Conservation (phyloP, 345 rosid genomes). For the Barbarea vulgaris region DNA sequence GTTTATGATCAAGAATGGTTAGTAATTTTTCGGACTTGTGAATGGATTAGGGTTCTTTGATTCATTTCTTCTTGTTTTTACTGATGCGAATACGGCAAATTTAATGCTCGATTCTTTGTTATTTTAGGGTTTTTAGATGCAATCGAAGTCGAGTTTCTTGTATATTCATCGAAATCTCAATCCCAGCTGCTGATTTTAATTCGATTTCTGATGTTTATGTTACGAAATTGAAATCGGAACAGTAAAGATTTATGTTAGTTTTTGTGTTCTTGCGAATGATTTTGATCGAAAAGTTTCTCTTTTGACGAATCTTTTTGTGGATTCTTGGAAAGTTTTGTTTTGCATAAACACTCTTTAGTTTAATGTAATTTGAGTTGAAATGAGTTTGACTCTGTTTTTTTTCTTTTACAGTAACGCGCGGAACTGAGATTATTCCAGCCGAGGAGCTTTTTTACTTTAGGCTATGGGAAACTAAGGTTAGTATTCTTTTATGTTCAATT, state of each 20-base stretch:
- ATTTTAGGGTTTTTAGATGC: not conserved
- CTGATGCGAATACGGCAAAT: not conserved
- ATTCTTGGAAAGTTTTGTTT: not conserved
- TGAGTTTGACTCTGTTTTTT: not conserved
- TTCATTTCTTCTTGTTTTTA: not conserved
- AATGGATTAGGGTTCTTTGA: not conserved
- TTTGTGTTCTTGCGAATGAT: not conserved
- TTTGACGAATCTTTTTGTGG: not conserved
- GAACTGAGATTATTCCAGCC: not conserved
- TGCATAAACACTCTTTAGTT: not conserved
- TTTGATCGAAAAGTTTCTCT: not conserved
- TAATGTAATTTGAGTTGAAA: too few relatives aligned
- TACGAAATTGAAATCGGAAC: not conserved
- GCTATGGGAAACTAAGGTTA: not conserved
- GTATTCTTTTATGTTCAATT: not conserved
- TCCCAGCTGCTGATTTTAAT: not conserved
- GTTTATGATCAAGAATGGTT: not conserved
- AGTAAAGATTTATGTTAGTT: not conserved
- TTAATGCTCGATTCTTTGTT: not conserved
- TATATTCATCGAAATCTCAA: not conserved
- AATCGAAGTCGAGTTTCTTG: not conserved
- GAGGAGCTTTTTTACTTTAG: not conserved
- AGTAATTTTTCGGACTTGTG: not conserved
- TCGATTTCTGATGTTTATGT: not conserved
- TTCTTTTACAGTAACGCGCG: not conserved